phyloP scores from a whole-genome alignment of 495 filamentous ascomycete genomes.

The Neurospora terricola region DNA sequence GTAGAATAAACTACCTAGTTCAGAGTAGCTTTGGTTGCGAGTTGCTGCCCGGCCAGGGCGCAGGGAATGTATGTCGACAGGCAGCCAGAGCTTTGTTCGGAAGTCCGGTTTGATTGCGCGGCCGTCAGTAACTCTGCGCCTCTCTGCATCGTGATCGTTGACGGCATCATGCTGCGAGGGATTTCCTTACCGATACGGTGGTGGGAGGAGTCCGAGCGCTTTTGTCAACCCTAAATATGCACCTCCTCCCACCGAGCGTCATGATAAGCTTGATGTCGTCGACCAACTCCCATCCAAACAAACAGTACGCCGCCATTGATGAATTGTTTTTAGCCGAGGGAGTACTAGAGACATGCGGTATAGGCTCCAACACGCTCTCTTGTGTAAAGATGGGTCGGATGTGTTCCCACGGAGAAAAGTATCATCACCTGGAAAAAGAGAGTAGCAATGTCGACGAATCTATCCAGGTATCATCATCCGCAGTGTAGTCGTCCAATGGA shows the following conservation, averaged over 20 bases:
- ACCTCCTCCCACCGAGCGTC: not conserved
- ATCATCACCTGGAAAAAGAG: not conserved
- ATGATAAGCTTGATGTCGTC: not conserved
- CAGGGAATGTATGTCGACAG: not conserved
- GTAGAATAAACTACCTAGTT: not conserved
- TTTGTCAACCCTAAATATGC: not conserved
- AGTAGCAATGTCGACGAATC: not conserved
- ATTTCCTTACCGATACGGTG: not conserved
- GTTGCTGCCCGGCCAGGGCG: not conserved
- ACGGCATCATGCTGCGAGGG: not conserved
- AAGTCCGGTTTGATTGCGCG: not conserved
- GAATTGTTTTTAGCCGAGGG: not conserved
- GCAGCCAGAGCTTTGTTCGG: not conserved
- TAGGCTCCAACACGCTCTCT: not conserved
- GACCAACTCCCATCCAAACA: not conserved
- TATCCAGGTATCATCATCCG: not conserved
- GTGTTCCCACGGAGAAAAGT: not conserved
- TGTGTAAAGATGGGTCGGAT: not conserved
- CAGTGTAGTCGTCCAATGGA: not conserved
- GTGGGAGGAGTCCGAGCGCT: not conserved
- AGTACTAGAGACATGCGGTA: not conserved
- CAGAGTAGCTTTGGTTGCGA: not conserved
- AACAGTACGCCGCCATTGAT: not conserved
- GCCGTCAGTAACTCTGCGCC: not conserved
- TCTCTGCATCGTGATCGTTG: not conserved